Percentiles rank a stretch among this genome's conserved stretches.
phyloP scores from a whole-genome alignment of 2,329 filamentous ascomycete species.

The Lecanicillium sp. region DNA sequence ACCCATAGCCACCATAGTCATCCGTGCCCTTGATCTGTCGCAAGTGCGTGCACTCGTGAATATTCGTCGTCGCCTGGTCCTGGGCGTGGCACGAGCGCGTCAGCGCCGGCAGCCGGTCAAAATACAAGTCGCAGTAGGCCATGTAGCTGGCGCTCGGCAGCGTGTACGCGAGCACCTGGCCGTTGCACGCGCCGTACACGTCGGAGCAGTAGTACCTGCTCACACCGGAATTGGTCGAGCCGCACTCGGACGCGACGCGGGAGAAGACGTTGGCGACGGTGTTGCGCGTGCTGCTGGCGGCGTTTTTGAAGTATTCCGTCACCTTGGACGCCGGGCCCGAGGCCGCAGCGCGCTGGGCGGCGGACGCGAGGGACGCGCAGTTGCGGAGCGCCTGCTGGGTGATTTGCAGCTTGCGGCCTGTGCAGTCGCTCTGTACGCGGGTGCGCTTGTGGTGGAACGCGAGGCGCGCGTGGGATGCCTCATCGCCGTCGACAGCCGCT shows the following conservation, averaged over 20 bases:
- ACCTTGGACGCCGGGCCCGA: constrained; percentile 38
- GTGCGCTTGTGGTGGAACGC: constrained; percentile 41
- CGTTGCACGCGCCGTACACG: constrained; percentile 41
- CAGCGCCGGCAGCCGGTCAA: constrained; percentile 42
- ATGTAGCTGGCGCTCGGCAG: constrained; percentile 45
- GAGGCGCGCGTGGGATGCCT: constrained; percentile 40
- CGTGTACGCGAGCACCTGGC: constrained; percentile 53
- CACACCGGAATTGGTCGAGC: constrained; percentile 35
- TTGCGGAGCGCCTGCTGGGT: constrained; percentile 39
- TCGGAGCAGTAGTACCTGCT: constrained; percentile 55
- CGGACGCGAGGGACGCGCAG: constrained; percentile 41
- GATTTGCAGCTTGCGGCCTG: constrained; percentile 30
- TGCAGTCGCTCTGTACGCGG: constrained; percentile 41
- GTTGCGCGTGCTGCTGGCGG: constrained; percentile 28
- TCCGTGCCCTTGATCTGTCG: constrained; percentile 43
- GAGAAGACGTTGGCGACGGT: constrained; percentile 43
- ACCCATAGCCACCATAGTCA: constrained; percentile 11
- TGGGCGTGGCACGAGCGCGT: constrained; percentile 50
- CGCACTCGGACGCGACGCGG: constrained; percentile 47
- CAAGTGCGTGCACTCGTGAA: constrained; percentile 56
- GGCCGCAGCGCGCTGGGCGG: constrained; percentile 27
- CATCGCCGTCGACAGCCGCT: constrained; percentile 45
- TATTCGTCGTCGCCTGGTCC: constrained; percentile 55
- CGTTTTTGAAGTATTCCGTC: constrained; percentile 52
- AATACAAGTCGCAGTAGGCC: constrained; percentile 56